A percentile compares a stretch with the other conserved stretches of the same genome.
These are phyloP conservation scores for Penicillium simplicissimum DNA, from an alignment of 495 filamentous ascomycete genomes.

Conservation along the genomic window DNA sequence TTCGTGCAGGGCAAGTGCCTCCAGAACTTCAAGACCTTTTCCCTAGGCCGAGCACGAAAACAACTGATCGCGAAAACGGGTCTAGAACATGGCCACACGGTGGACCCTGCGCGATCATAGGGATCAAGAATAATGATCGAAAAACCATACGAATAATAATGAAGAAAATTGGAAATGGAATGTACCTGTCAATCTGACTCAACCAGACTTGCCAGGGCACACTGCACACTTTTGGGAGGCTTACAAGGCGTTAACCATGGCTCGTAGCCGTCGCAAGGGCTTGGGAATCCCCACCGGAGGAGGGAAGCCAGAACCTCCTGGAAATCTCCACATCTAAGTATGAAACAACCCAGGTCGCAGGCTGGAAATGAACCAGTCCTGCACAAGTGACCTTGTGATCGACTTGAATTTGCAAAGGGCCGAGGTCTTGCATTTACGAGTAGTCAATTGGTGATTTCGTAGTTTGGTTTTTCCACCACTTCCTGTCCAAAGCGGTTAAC, in stretches of 20 bases:
- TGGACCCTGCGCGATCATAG: not conserved
- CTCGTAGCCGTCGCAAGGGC: conserved; percentile 6
- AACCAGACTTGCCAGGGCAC: not conserved
- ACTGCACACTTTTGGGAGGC: not conserved
- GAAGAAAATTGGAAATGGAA: not conserved
- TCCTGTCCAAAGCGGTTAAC: not conserved
- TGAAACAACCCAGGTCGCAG: conserved; percentile 24
- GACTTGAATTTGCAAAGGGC: not conserved
- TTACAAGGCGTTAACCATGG: conserved; percentile 10
- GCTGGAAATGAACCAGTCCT: conserved; percentile 21
- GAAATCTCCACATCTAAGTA: conserved; percentile 25
- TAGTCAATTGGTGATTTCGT: not conserved
- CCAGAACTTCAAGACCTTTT: not conserved
- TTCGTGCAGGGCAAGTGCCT: not conserved
- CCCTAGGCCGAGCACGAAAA: not conserved
- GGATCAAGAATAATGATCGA: not conserved
- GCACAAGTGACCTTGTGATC: conserved; percentile 1
- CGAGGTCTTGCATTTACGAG: not conserved
- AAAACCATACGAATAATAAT: no score
- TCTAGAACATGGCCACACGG: not conserved
- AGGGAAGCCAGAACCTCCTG: conserved; percentile 16
- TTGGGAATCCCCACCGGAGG: conserved; percentile 1
- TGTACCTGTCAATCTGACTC: not conserved
- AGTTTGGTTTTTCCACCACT: not conserved
- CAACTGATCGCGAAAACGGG: not conserved